Conservation (phyloP, 768 basidiomycete genomes). For the Asterophora parasitica region DNA sequence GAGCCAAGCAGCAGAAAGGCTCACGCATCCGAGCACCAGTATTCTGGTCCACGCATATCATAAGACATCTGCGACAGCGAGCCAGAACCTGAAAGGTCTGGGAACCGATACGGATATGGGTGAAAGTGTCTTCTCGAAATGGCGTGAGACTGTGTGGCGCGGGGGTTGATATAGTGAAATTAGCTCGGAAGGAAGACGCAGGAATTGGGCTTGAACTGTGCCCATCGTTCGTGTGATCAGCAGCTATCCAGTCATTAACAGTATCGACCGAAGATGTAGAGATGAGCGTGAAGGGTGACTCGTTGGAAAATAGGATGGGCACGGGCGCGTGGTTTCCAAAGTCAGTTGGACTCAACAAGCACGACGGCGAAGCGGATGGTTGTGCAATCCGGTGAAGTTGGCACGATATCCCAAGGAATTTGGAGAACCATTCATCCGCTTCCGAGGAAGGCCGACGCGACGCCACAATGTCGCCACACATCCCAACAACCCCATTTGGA, state of each 20-base stretch:
- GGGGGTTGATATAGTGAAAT: conserved; percentile 9
- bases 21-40: conserved; percentile 11
- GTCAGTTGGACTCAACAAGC: background rate
- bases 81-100: conserved; percentile 14
- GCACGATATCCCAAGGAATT: conserved; percentile 11
- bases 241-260: conserved; percentile 8
- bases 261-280: conserved; percentile 9
- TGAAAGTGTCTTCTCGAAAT: conserved; percentile 9
- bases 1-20: conserved; percentile 14
- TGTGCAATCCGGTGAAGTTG: conserved; percentile 9
- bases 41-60: conserved; percentile 13
- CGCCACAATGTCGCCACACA: background rate
- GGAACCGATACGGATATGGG: conserved; percentile 9
- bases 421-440: conserved; percentile 14
- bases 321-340: background rate
- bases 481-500: background rate
- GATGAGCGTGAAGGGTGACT: conserved; percentile 15
- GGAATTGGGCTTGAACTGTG: background rate
- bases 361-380: background rate
- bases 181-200: conserved; percentile 14
- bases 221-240: background rate
- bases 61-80: conserved; percentile 11
- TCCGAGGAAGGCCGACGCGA: conserved; percentile 4
- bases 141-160: background rate
- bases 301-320: conserved; percentile 15